Base-by-base conservation (phyloP, 2,329 filamentous ascomycete species). In the Colletotrichum tanaceti region DNA sequence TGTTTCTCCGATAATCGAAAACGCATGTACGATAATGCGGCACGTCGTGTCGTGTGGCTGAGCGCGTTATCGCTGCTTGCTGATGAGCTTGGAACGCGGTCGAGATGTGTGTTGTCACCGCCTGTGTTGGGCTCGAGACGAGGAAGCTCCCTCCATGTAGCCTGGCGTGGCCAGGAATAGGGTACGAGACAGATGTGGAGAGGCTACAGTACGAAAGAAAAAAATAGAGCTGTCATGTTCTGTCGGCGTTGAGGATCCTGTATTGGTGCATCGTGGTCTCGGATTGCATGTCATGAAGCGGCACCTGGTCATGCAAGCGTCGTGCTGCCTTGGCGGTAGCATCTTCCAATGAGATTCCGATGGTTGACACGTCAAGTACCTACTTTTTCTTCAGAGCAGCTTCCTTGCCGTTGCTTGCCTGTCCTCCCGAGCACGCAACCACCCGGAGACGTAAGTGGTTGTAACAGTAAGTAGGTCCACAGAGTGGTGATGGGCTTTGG, bases 21-120 rank as follows among this genome's bases (percentile, higher is more conserved):
- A 43, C n/a, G 32, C 41, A 32, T 68, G 65, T 55, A 59, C 35
- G 65, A 68, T 68, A 50, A 64, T 49, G 54, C 65, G 65, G 54
- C 54, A 59, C 47, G 61, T 59, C 54, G 59, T 54, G 52, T 55
- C 22, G 41, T 54, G 52, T 55, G n/a, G 41, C 44, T 61, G 44
- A 58, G 52, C 52, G 53, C 43, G 63, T 49, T 22, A 35, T 35
- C 32, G 32, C 9, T 35, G 32, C 32, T 35, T 35, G 32, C 32
- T 10, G 32, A 2, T 35, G 32, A 35, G n/a, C 11, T 20, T 24
- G 18, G 43, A 58, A n/a, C 24, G 41, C 13, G n/a, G 46, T 41
- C 28, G 28, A 5, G 47, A 35, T 24, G 49, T 65, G 55, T 57
- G 63, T 35, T 65, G 39, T 62, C 20, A 35, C 52, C 32, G 10